These are phyloP conservation scores for Tolypocladium tundrense DNA, from an alignment of 2,329 filamentous ascomycete genomes.

Conservation along the genomic window DNA sequence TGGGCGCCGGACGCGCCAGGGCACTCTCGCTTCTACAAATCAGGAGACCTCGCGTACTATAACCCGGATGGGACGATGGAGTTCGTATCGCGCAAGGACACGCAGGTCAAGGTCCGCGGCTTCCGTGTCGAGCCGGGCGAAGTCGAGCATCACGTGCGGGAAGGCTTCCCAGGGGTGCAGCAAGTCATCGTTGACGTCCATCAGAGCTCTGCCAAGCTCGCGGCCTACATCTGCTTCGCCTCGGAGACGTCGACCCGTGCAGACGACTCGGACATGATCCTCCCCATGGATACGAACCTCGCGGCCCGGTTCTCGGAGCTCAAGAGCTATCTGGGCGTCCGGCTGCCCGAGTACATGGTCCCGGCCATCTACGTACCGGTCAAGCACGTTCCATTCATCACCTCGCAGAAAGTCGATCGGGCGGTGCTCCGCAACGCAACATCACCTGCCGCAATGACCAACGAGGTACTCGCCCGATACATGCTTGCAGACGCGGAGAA, in stretches of 20 bases:
- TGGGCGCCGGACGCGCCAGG: background rate
- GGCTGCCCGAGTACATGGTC: constrained; percentile 2
- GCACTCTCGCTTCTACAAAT: constrained; percentile 5
- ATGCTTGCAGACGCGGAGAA: background rate
- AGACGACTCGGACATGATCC: background rate
- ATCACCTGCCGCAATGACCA: background rate
- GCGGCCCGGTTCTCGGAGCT: background rate
- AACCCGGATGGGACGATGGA: constrained; percentile 7
- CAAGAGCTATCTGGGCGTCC: background rate
- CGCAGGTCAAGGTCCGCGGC: constrained; percentile 6
- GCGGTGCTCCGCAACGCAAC: background rate
- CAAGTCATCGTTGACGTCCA: background rate
- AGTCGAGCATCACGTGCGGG: constrained; percentile 4
- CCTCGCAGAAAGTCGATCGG: constrained; percentile 8
- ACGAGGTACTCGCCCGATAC: background rate
- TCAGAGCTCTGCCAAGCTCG: background rate
- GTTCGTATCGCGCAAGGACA: constrained; percentile 1
- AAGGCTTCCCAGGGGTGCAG: background rate
- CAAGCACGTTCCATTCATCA: constrained; percentile 5
- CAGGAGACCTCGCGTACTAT: constrained; percentile 9
- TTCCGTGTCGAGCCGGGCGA: constrained; percentile 8
- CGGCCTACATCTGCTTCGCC: background rate
- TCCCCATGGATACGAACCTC: background rate
- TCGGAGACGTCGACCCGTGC: background rate
- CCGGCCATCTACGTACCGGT: constrained; percentile 6